Base-by-base conservation (phyloP, 441 rosid species). In the Euphorbia celastroides region DNA sequence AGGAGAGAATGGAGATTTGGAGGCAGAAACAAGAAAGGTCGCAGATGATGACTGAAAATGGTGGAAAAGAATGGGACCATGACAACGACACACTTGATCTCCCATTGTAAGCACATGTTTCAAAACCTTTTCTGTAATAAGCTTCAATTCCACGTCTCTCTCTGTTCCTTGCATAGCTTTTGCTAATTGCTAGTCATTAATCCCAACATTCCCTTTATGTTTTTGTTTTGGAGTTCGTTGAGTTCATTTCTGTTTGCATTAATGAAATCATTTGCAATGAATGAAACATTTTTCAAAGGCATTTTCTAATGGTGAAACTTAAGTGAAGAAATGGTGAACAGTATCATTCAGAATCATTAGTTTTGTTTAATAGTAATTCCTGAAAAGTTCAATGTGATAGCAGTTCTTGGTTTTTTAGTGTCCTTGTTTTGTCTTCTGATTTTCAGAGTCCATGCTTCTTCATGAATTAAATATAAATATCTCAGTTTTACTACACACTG, bases 1-100 rank as follows among this genome's bases (percentile, higher is more conserved):
- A 85, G 58, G 86, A 86, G 64, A 80, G 87, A 59, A 78, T 82
- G 84, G 88, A 89, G 73, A 69, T 59, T 30, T 83, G 90, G 86
- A 82, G 79, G 69, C 73, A 70, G 62, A 78, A 77, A 51, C 86
- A 82, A 61, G 88, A 80, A 61, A 79, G 81, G 70, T 70, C 80
- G 25, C 84, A 78, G 20, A 67, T 72, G 72, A 64, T 65, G 28
- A 67, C 73, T 23, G 78, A 75, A 27, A 57, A 72, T 71, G 86
- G 79, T 34, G 72, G 79, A 61, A 71, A 79, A 66, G 80, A 78
- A 52, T 63, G 75, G 76, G 83, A 71, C 7, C 69, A 81, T 48
- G 86, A 75, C 57, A 74, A 62, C 6, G 82, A 75, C 65, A 83
- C 60, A 52, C 78, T 80, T 19, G 85, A 83, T 75, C 62, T 80